phyloP scores from a whole-genome alignment of 192 early-diverging fungal genomes.

The Podila horticola region DNA sequence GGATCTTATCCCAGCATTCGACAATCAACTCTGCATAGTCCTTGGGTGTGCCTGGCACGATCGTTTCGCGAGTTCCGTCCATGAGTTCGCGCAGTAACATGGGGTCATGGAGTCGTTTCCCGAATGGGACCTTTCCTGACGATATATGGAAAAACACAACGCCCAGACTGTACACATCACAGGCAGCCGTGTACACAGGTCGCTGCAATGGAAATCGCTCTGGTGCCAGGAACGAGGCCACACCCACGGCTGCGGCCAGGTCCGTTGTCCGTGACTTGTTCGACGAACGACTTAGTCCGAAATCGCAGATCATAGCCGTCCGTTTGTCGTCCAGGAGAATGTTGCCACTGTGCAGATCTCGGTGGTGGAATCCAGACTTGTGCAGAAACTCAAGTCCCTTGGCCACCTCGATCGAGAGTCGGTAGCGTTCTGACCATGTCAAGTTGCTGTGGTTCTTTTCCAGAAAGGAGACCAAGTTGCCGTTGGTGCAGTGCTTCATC shows the following conservation, averaged over 20 bases:
- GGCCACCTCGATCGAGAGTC: conserved; percentile 46
- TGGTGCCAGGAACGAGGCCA: conserved; percentile 42
- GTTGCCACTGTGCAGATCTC: conserved; percentile 59
- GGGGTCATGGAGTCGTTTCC: conserved; percentile 25
- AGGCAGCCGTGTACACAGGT: conserved; percentile 43
- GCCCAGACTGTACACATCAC: conserved; percentile 55
- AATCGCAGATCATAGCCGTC: conserved; percentile 51
- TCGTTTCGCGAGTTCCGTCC: conserved; percentile 33
- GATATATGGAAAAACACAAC: conserved; percentile 57
- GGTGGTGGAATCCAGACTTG: conserved; percentile 54
- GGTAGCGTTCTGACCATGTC: conserved; percentile 45
- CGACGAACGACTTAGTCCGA: conserved; percentile 38
- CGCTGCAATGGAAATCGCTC: conserved; percentile 31
- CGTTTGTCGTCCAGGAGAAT: conserved; percentile 53
- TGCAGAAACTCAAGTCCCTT: conserved; percentile 54
- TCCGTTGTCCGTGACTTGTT: conserved; percentile 27
- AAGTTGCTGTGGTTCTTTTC: conserved; percentile 30
- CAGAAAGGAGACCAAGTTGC: conserved; percentile 43
- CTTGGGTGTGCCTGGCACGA: conserved; percentile 42
- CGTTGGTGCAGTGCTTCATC: conserved; percentile 47
- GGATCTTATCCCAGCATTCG: conserved; percentile 51
- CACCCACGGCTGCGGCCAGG: conserved; percentile 32
- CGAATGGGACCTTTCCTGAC: conserved; percentile 47
- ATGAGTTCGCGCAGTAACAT: conserved; percentile 31
- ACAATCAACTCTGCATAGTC: conserved; percentile 48